These are phyloP conservation scores for Phyllosticta citrichinensis DNA, from an alignment of 2,329 filamentous ascomycete species.

Conservation along the genomic window DNA sequence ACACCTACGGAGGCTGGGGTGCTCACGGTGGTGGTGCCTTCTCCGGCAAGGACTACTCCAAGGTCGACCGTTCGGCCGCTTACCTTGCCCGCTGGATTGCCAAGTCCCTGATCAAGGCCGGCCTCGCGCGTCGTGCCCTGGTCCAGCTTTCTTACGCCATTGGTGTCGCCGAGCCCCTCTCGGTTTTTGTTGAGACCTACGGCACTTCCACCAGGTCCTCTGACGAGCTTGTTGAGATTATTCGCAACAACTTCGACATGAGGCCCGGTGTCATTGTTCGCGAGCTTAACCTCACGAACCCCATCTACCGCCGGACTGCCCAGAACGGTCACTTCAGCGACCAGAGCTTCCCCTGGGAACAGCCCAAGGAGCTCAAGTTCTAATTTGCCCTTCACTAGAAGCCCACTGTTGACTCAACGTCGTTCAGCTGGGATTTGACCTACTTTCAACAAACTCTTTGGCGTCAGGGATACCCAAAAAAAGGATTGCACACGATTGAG, in stretches of 20 bases:
- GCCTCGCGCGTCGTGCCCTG: slow-evolving; percentile 81
- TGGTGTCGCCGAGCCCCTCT: slow-evolving; percentile 94
- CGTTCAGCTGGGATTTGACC: slow-evolving; percentile 5
- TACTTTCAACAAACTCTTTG: slow-evolving; percentile 11
- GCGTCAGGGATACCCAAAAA: slow-evolving; percentile 15
- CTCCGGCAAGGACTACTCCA: slow-evolving; percentile 99
- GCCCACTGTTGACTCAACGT: slow-evolving; percentile 10
- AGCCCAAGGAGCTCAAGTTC: slow-evolving; percentile 89
- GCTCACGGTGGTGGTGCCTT: slow-evolving; percentile 99
- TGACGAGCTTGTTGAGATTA: slow-evolving; percentile 90
- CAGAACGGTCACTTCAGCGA: slow-evolving; percentile 99
- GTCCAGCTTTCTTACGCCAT: slow-evolving; percentile 99
- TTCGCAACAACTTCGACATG: slow-evolving; percentile 93
- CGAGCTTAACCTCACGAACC: slow-evolving; percentile 88
- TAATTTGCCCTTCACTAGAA: slow-evolving; percentile 37
- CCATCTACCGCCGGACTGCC: slow-evolving; percentile 96
- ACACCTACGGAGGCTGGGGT: slow-evolving; percentile 99
- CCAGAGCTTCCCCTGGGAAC: slow-evolving; percentile 96
- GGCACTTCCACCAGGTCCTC: slow-evolving; percentile 84
- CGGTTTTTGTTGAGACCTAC: slow-evolving; percentile 96
- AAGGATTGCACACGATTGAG: slow-evolving; percentile 2
- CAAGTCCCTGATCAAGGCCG: slow-evolving; percentile 88
- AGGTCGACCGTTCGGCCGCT: slow-evolving; percentile 96
- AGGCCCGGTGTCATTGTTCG: slow-evolving; percentile 97
- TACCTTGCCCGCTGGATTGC: slow-evolving; percentile 98